These are phyloP conservation scores for Furcasterigmium furcatum DNA, from an alignment of 2,329 filamentous ascomycete species.

Conservation along the genomic window DNA sequence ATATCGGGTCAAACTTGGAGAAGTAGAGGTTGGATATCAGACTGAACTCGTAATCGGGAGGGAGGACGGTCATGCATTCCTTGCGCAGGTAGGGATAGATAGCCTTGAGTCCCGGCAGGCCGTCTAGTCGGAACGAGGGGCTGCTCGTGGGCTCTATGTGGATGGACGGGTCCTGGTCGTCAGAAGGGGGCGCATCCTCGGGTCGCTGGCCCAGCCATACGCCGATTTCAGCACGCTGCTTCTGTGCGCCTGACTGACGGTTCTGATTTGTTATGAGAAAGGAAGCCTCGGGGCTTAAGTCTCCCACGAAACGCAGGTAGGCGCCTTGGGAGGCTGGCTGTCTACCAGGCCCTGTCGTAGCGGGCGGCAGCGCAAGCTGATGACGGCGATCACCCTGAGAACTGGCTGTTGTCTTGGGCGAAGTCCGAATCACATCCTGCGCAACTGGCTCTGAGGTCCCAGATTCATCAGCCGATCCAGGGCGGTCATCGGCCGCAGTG, in stretches of 20 bases:
- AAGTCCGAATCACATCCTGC: too few relatives aligned
- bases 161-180: constrained; percentile 1
- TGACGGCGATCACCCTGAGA: neutral
- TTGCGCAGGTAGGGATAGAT: constrained; percentile 11
- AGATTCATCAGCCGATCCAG: too few relatives aligned
- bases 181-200: constrained; percentile 1
- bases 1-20: constrained; percentile 16
- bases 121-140: constrained; percentile 6
- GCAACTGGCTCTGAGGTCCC: neutral
- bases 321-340: neutral
- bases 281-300: constrained; percentile 18
- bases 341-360: neutral
- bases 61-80: constrained; percentile 11
- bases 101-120: neutral
- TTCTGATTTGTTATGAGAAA: constrained; percentile 14
- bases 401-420: too few relatives aligned
- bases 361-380: neutral
- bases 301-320: constrained; percentile 20
- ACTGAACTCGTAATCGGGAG: constrained; percentile 9
- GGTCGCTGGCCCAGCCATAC: constrained; percentile 13
- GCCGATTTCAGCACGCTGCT: constrained; percentile 11
- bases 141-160: constrained; percentile 5
- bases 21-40: constrained; percentile 12
- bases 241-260: neutral
- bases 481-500: too few relatives aligned